These are phyloP conservation scores for Colletotrichum magnum DNA, from an alignment of 2,329 filamentous ascomycete genomes.

Conservation along the genomic window DNA sequence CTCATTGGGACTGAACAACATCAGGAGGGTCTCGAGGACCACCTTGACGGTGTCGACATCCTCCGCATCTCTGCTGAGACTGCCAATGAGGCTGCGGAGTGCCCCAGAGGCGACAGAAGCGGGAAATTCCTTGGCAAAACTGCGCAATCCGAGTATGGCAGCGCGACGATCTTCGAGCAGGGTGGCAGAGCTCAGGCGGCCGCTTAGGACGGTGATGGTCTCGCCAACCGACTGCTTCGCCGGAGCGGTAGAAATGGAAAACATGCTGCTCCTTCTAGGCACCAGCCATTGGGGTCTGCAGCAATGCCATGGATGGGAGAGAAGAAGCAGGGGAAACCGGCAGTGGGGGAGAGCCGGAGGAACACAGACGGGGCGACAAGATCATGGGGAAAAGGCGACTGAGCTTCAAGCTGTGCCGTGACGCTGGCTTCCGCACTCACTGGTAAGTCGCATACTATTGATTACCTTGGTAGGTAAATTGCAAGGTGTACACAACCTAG, in stretches of 20 bases:
- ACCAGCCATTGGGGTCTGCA: constrained; percentile 34
- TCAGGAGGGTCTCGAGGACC: constrained; percentile 92
- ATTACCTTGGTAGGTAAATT: too few species aligned
- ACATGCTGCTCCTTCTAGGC: constrained; percentile 59
- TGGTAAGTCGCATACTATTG: too few species aligned
- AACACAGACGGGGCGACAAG: not conserved
- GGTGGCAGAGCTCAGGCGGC: constrained; percentile 88
- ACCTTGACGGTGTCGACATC: constrained; percentile 98
- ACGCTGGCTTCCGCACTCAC: too few species aligned
- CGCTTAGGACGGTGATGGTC: constrained; percentile 91
- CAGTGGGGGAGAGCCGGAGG: not conserved
- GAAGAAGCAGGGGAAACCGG: not conserved
- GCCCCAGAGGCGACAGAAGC: constrained; percentile 95
- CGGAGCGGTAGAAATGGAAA: constrained; percentile 79
- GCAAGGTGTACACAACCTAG: too few species aligned
- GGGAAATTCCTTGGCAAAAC: constrained; percentile 96
- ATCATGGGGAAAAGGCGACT: not conserved
- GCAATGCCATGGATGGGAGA: constrained; percentile 11
- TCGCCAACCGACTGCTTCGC: constrained; percentile 96
- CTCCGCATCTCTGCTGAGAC: constrained; percentile 87
- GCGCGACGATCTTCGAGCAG: constrained; percentile 94
- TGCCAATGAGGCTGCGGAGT: constrained; percentile 88
- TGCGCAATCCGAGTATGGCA: constrained; percentile 91
- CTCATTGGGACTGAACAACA: constrained; percentile 84
- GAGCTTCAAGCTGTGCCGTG: not conserved